phyloP scores from a whole-genome alignment of 2,329 filamentous ascomycete species.

The Ophiognomonia clavigignenti-juglandacearum region DNA sequence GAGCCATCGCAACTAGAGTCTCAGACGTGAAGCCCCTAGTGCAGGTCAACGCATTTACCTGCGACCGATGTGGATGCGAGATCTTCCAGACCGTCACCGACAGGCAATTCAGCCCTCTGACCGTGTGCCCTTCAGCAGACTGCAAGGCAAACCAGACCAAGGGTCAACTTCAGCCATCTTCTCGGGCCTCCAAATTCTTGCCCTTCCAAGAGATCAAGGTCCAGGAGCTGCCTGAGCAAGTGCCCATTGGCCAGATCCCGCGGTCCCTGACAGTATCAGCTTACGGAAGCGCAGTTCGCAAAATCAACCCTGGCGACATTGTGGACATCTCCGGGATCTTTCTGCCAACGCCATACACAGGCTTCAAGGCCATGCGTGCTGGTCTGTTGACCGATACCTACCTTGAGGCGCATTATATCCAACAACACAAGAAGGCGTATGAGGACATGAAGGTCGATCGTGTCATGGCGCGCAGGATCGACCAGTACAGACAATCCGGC shows the following conservation, averaged over 20 bases:
- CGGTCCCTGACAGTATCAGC: constrained; percentile 85
- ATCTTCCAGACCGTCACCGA: constrained; percentile 94
- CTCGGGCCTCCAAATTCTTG: constrained; percentile 93
- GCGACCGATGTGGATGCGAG: constrained; percentile 92
- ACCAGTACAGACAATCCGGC: constrained; percentile 76
- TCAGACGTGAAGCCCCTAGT: constrained; percentile 97
- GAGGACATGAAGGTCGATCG: constrained; percentile 84
- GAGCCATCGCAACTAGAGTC: constrained; percentile 90
- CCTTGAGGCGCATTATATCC: constrained; percentile 86
- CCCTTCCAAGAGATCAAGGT: constrained; percentile 99
- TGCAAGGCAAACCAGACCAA: constrained; percentile 88
- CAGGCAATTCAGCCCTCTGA: constrained; percentile 84
- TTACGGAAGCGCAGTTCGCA: constrained; percentile 78
- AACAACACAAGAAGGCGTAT: constrained; percentile 97
- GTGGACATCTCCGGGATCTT: constrained; percentile 95
- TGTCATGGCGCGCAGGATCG: constrained; percentile 75
- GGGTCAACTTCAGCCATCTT: constrained; percentile 88
- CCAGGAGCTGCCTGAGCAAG: constrained; percentile 98
- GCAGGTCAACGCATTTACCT: constrained; percentile 97
- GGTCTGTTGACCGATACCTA: constrained; percentile 97
- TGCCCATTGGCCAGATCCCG: constrained; percentile 95
- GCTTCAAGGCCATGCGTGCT: constrained; percentile 93
- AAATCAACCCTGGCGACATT: constrained; percentile 89
- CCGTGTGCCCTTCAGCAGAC: constrained; percentile 82
- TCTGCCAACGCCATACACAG: constrained; percentile 95